These are phyloP conservation scores for Passalora sequoiae DNA, from an alignment of 2,329 filamentous ascomycete species.

Conservation along the genomic window DNA sequence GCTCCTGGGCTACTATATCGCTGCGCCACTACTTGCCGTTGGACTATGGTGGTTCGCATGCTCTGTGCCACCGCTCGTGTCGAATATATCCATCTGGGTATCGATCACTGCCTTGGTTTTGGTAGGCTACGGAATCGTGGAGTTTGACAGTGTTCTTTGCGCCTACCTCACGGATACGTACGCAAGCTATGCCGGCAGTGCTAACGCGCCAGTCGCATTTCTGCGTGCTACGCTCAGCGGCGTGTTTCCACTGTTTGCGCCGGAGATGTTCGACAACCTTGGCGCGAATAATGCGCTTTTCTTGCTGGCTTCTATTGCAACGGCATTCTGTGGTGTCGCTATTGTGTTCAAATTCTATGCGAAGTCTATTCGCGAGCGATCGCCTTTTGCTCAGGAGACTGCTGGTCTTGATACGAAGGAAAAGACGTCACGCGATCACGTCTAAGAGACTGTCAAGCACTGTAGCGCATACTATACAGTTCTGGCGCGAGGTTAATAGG, in stretches of 20 bases:
- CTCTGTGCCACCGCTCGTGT: conserved; percentile 42
- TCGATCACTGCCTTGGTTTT: conserved; percentile 33
- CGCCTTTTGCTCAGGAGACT: background rate
- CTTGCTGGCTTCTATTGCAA: conserved; percentile 40
- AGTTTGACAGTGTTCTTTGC: conserved; percentile 41
- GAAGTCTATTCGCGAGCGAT: conserved; percentile 8
- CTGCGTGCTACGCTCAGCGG: conserved; percentile 38
- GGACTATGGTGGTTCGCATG: conserved; percentile 46
- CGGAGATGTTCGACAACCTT: conserved; percentile 38
- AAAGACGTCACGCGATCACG: no score
- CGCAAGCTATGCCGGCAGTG: conserved; percentile 41
- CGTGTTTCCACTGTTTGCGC: conserved; percentile 38
- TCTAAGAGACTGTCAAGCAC: no score
- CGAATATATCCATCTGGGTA: conserved; percentile 26
- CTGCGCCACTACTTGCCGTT: conserved; percentile 40
- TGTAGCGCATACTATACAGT: no score
- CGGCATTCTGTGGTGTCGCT: conserved; percentile 20
- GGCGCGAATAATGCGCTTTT: conserved; percentile 39
- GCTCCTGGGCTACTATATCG: conserved; percentile 43
- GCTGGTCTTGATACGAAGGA: no score
- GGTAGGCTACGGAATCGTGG: conserved; percentile 46
- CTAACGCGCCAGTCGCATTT: conserved; percentile 41
- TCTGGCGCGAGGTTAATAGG: no score
- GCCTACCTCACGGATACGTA: conserved; percentile 46
- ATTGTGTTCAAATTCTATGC: conserved; percentile 9